Evolutionary conservation across 2,329 filamentous ascomycete genomes (phyloP).

Genomic region (Aphanocladium album): DNA sequence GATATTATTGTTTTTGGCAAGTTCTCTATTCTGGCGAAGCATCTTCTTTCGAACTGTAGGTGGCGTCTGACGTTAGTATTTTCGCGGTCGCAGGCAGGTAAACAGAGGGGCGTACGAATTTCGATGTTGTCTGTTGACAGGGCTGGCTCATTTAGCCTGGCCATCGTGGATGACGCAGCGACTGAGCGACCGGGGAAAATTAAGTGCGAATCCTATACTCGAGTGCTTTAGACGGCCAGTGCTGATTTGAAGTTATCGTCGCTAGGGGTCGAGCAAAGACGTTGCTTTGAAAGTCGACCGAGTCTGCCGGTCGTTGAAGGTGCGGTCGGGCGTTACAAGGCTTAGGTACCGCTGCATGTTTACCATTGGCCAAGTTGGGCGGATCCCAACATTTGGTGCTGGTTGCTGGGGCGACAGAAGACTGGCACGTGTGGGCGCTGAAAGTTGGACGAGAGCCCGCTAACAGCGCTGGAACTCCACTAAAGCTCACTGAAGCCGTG

Average conservation of each 20-base stretch:
- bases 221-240: neutral
- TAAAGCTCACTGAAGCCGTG: neutral
- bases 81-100: neutral
- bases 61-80: neutral
- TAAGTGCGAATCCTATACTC: neutral
- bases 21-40: conserved; percentile 77
- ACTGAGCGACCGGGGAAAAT: neutral
- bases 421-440: conserved; percentile 1
- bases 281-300: neutral
- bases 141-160: conserved; percentile 72
- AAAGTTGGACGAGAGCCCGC: neutral
- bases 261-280: neutral
- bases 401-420: conserved; percentile 7
- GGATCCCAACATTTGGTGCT: neutral
- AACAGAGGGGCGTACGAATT: conserved; percentile 50
- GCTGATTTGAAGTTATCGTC: neutral
- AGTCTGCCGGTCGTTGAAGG: neutral
- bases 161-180: conserved; percentile 52
- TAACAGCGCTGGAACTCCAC: neutral
- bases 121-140: conserved; percentile 65
- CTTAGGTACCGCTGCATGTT: neutral
- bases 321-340: neutral
- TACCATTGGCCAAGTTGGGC: conserved; percentile 7
- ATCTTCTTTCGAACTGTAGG: conserved; percentile 69
- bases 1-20: conserved; percentile 71